Evolutionary conservation across 768 basidiomycete species (phyloP).

Genomic region (Leccinum imitatum): DNA sequence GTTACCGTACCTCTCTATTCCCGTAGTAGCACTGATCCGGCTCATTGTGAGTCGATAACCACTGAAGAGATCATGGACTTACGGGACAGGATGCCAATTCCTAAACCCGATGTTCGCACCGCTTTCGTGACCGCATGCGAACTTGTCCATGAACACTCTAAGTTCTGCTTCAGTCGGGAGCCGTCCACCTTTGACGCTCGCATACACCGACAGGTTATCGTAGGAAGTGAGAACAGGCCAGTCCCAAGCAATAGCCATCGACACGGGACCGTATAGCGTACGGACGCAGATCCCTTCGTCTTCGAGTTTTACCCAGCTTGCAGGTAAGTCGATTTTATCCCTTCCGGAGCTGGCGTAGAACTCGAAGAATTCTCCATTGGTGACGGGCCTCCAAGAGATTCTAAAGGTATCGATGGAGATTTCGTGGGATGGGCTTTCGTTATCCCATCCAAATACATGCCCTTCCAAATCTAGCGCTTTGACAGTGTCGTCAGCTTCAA

Average conservation of each 20-base stretch:
- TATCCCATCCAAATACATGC: constrained; percentile 94
- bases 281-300: constrained; percentile 52
- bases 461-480: constrained; percentile 39
- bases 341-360: constrained; percentile 54
- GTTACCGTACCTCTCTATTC: constrained; percentile 46
- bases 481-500: constrained; percentile 62
- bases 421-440: constrained; percentile 71
- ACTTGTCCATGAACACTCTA: constrained; percentile 72
- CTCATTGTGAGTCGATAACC: constrained; percentile 1
- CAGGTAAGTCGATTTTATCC: constrained; percentile 37
- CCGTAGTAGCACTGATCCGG: constrained; percentile 63
- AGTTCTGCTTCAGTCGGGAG: constrained; percentile 91
- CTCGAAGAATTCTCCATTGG: constrained; percentile 80
- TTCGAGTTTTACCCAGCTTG: constrained; percentile 24
- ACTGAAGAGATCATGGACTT: constrained; percentile 32
- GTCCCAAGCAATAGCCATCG: constrained; percentile 68
- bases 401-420: constrained; percentile 68
- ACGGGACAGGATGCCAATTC: constrained; percentile 95
- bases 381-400: constrained; percentile 84
- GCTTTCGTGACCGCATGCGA: constrained; percentile 70
- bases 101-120: constrained; percentile 84
- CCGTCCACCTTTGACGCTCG: constrained; percentile 85
- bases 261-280: constrained; percentile 83
- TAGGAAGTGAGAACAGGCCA: constrained; percentile 89
- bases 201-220: constrained; percentile 76